Evolutionary conservation across 768 basidiomycete species (phyloP).

Genomic region (Naematelia aurantialba): DNA sequence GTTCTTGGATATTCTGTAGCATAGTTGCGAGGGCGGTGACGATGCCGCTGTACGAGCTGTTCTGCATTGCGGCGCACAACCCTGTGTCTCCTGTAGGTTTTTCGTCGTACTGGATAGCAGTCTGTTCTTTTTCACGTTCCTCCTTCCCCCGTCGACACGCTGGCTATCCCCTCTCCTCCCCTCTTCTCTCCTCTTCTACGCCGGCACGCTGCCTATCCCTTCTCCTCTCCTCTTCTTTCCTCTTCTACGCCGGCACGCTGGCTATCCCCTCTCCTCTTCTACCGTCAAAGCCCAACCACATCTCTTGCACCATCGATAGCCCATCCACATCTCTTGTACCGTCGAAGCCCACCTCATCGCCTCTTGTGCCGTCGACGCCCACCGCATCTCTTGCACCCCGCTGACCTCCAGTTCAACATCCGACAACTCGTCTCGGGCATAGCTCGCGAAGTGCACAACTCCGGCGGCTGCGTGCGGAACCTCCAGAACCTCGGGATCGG

Average conservation of each 20-base stretch:
- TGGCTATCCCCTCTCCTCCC: neutral
- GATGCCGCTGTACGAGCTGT: slow-evolving; percentile 50
- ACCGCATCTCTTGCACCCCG: neutral
- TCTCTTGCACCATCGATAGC: too few relatives aligned
- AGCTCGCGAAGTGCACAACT: slow-evolving; percentile 33
- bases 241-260: neutral
- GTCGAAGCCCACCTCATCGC: neutral
- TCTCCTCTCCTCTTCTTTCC: neutral
- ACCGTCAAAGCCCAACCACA: neutral
- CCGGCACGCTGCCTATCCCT: neutral
- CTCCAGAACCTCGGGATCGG: slow-evolving; percentile 44
- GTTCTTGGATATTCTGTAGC: too few relatives aligned
- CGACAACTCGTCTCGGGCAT: slow-evolving; percentile 41
- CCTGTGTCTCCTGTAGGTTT: slow-evolving; percentile 40
- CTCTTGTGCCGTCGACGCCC: neutral
- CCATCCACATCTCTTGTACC: too few relatives aligned
- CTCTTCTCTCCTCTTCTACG: neutral
- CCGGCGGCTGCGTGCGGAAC: slow-evolving; percentile 46
- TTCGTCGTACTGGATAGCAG: neutral
- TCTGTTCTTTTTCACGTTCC: neutral
- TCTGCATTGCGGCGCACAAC: slow-evolving; percentile 49
- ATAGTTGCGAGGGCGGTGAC: too few relatives aligned
- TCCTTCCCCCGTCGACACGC: neutral
- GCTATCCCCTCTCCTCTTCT: slow-evolving; percentile 1
- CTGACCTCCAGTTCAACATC: slow-evolving; percentile 35